A percentile compares a stretch with the other conserved stretches of the same genome.
These are phyloP conservation scores for Jacaranda copaia DNA, from an alignment of 257 asterid genomes.

Conservation along the genomic window DNA sequence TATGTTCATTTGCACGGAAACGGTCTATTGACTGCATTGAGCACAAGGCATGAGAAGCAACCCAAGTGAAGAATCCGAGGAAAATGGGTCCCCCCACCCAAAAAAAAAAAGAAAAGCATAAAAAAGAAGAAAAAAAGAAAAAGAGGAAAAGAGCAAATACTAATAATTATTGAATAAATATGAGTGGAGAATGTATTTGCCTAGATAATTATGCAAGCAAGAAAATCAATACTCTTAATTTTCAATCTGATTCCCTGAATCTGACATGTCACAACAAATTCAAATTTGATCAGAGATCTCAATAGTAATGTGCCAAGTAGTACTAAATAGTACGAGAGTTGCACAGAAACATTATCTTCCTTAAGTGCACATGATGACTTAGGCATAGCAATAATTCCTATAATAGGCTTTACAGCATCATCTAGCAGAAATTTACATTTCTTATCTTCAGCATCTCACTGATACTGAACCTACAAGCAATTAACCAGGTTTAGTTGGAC, in stretches of 20 bases:
- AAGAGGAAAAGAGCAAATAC: not conserved
- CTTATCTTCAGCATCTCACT: not conserved
- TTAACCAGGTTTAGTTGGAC: not conserved
- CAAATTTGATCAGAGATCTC: conserved; percentile 10
- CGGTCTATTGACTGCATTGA: conserved; percentile 88
- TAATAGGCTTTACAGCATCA: not conserved
- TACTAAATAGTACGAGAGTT: not conserved
- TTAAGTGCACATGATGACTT: not conserved
- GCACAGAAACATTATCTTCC: not conserved
- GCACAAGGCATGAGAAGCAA: conserved; percentile 30
- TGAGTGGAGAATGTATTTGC: not conserved
- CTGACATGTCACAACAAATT: not conserved
- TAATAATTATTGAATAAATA: conserved; percentile 15
- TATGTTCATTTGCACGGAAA: conserved; percentile 76
- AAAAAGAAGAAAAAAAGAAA: not conserved
- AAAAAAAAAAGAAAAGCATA: too few relatives aligned
- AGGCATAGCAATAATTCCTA: conserved; percentile 10
- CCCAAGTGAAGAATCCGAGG: conserved; percentile 14
- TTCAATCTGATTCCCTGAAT: conserved; percentile 1
- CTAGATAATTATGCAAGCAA: conserved; percentile 7
- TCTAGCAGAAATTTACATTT: not conserved
- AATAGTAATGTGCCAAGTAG: conserved; percentile 3
- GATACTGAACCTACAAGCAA: not conserved
- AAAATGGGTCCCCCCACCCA: not conserved
- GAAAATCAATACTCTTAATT: conserved; percentile 1